A percentile compares a stretch with the other conserved stretches of the same genome.
These are phyloP conservation scores for Xylariaceae sp. DNA, from an alignment of 2,329 filamentous ascomycete species.

Conservation along the genomic window DNA sequence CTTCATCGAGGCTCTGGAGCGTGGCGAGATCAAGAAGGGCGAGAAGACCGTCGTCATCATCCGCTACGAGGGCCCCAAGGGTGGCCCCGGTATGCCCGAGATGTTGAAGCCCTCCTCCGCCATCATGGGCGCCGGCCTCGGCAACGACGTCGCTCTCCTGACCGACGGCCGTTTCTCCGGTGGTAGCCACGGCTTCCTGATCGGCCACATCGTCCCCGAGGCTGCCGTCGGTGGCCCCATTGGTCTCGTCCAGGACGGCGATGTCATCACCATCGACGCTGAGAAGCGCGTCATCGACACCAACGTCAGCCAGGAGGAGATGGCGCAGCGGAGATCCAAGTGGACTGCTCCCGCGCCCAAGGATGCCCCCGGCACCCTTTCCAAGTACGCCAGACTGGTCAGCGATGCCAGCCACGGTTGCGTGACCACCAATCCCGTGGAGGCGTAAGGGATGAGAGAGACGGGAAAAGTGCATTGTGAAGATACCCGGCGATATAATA, in stretches of 20 bases:
- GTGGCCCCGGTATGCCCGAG: conserved; percentile 91
- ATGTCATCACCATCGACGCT: conserved; percentile 76
- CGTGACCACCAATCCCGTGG: conserved; percentile 39
- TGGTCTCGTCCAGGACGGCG: conserved; percentile 73
- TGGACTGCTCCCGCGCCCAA: conserved; percentile 59
- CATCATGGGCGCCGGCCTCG: conserved; percentile 84
- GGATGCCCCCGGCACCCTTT: conserved; percentile 60
- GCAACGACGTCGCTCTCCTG: conserved; percentile 67
- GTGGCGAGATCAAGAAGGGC: conserved; percentile 71
- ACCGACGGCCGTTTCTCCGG: conserved; percentile 75
- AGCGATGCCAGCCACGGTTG: conserved; percentile 56
- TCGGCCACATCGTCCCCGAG: conserved; percentile 83
- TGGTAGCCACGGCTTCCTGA: conserved; percentile 79
- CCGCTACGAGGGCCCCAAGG: conserved; percentile 89
- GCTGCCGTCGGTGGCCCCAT: conserved; percentile 83
- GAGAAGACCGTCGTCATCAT: conserved; percentile 89
- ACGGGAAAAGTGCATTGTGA: background rate
- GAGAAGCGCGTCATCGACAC: conserved; percentile 66
- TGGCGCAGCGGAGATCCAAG: conserved; percentile 49
- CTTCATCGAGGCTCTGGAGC: conserved; percentile 71
- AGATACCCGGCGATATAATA: conserved; percentile 4
- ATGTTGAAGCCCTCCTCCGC: conserved; percentile 90
- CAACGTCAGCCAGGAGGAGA: conserved; percentile 60
- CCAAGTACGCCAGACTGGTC: conserved; percentile 61
- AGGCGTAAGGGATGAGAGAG: background rate